A percentile compares a stretch with the other conserved stretches of the same genome.
Conservation (phyloP, 2,329 filamentous ascomycete species). For the Aspergillus amoenus region DNA sequence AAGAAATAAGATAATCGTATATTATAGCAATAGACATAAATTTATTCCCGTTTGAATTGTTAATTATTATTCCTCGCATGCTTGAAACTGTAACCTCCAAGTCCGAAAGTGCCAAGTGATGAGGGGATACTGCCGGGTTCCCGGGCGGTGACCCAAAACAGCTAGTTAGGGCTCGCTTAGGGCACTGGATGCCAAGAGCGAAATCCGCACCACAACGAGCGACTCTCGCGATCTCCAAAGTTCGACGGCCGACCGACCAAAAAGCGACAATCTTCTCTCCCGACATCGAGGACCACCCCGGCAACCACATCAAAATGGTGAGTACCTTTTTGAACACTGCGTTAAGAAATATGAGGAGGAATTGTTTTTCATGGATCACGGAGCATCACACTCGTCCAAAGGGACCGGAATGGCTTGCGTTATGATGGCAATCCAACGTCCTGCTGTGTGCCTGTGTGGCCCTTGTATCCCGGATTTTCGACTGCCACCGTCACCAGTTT, state of each 20-base stretch:
- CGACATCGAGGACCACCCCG: conserved; percentile 44
- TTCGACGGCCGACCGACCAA: conserved; percentile 35
- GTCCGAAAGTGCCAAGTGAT: not conserved
- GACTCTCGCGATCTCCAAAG: conserved; percentile 29
- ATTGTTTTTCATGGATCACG: not conserved
- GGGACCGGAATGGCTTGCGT: not conserved
- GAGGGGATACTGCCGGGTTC: conserved; percentile 4
- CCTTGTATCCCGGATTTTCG: conserved; percentile 5
- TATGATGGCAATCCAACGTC: conserved; percentile 1
- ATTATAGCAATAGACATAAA: not conserved
- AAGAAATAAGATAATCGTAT: conserved; percentile 18
- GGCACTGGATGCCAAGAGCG: conserved; percentile 37
- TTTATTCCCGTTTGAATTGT: not conserved
- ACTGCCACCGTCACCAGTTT: not conserved
- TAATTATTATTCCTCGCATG: not conserved
- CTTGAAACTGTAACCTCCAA: not conserved
- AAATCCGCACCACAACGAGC: conserved; percentile 42
- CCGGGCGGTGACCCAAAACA: conserved; percentile 25
- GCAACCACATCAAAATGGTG: conserved; percentile 49
- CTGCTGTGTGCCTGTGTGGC: not conserved
- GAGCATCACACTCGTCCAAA: not conserved
- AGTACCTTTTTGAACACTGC: conserved; percentile 27
- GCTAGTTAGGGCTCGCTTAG: conserved; percentile 45
- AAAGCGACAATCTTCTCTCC: conserved; percentile 40
- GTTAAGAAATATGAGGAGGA: conserved; percentile 7